Evolutionary conservation across 2,329 filamentous ascomycete genomes (phyloP).

Genomic region (Talaromyces sp.): DNA sequence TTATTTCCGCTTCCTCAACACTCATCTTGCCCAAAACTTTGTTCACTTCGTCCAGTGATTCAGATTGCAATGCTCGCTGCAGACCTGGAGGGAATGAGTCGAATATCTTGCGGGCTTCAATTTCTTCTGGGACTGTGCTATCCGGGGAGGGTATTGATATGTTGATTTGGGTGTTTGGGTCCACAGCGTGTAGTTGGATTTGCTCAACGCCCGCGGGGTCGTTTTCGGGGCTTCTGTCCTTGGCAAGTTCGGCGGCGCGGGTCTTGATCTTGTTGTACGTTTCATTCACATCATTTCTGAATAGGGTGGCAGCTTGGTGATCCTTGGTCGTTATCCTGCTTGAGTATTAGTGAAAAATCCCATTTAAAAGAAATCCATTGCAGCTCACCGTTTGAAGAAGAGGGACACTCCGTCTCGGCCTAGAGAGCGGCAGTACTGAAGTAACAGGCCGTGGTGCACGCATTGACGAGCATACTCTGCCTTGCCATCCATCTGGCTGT

Average conservation of each 20-base stretch:
- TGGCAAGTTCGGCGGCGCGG: conserved; percentile 68
- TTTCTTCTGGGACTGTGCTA: conserved; percentile 59
- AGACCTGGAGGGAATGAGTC: conserved; percentile 78
- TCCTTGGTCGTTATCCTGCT: conserved; percentile 71
- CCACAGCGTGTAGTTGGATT: conserved; percentile 94
- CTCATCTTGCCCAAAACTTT: conserved; percentile 84
- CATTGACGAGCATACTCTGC: conserved; percentile 76
- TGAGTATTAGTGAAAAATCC: conserved; percentile 7
- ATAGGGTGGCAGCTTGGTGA: conserved; percentile 86
- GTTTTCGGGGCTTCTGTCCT: conserved; percentile 50
- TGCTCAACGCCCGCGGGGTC: conserved; percentile 73
- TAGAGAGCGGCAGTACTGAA: conserved; percentile 91
- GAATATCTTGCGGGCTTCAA: conserved; percentile 69
- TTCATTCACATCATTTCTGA: conserved; percentile 85
- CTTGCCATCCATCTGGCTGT: conserved; percentile 72
- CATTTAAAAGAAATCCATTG: background rate
- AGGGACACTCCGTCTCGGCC: conserved; percentile 82
- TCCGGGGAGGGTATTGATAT: conserved; percentile 72
- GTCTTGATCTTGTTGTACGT: conserved; percentile 80
- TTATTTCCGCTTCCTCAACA: conserved; percentile 78
- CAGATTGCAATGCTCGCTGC: conserved; percentile 77
- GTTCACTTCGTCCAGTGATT: conserved; percentile 84
- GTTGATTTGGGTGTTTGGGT: conserved; percentile 86
- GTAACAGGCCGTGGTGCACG: conserved; percentile 85
- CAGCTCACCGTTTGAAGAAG: conserved; percentile 78